These are phyloP conservation scores for Sclerotinia minor DNA, from an alignment of 2,329 filamentous ascomycete genomes.

Conservation along the genomic window DNA sequence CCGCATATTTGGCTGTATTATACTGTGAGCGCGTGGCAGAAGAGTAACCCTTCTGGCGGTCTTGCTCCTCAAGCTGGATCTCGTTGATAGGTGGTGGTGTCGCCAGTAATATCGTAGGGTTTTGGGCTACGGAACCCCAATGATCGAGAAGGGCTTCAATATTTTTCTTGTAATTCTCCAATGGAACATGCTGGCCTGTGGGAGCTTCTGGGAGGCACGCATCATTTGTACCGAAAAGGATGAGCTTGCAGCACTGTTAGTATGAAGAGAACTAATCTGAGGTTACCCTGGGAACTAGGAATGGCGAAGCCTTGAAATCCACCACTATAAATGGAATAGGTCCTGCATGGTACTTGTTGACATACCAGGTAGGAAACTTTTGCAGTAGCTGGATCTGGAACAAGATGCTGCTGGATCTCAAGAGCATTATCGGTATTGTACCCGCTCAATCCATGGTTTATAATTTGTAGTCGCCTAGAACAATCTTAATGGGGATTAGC, in stretches of 20 bases:
- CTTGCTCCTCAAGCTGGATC: slow-evolving; percentile 42
- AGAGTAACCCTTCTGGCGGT: slow-evolving; percentile 37
- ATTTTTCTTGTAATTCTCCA: slow-evolving; percentile 74
- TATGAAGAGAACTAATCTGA: not conserved
- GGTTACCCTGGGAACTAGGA: not conserved
- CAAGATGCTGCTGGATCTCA: slow-evolving; percentile 65
- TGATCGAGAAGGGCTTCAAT: slow-evolving; percentile 71
- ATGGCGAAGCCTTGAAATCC: not conserved
- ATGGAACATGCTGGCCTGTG: slow-evolving; percentile 72
- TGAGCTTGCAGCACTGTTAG: slow-evolving; percentile 34
- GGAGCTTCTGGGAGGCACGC: slow-evolving; percentile 60
- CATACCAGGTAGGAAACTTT: slow-evolving; percentile 61
- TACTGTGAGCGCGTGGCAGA: slow-evolving; percentile 58
- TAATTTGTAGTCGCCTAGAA: slow-evolving; percentile 74
- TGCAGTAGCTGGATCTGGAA: slow-evolving; percentile 63
- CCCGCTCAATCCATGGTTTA: slow-evolving; percentile 82
- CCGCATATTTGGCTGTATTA: slow-evolving; percentile 62
- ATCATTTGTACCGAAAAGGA: slow-evolving; percentile 92
- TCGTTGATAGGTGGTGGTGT: slow-evolving; percentile 80
- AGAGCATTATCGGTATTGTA: slow-evolving; percentile 80
- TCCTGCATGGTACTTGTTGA: slow-evolving; percentile 35
- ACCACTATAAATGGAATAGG: not conserved
- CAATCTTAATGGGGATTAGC: slow-evolving; percentile 56
- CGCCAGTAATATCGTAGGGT: slow-evolving; percentile 72
- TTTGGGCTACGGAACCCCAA: slow-evolving; percentile 59